Conservation (phyloP, 2,329 filamentous ascomycete species). For the Aschersonia sp. region DNA sequence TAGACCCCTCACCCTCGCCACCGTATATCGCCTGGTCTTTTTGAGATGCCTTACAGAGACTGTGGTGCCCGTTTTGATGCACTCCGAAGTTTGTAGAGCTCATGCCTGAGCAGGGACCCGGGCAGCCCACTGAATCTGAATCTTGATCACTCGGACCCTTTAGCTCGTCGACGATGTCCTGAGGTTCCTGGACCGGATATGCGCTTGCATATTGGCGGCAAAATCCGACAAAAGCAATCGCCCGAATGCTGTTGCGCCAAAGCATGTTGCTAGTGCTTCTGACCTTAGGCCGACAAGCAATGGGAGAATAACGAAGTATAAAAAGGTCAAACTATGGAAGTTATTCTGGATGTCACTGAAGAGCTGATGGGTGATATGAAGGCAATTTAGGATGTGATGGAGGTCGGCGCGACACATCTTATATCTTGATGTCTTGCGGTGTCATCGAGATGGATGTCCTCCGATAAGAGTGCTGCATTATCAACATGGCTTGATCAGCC, state of each 20-base stretch:
- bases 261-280: not conserved
- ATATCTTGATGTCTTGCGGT: not conserved
- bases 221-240: not conserved
- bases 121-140: not conserved
- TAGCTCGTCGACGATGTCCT: not conserved
- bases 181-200: not conserved
- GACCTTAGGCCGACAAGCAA: too few species aligned
- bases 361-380: too few species aligned
- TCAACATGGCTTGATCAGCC: not conserved
- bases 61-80: not conserved
- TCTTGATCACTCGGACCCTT: not conserved
- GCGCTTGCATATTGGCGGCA: not conserved
- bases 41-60: not conserved
- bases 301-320: too few species aligned
- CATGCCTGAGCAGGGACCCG: not conserved
- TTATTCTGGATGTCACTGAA: too few species aligned
- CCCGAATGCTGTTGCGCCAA: not conserved
- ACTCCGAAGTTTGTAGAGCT: too few species aligned
- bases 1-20: too few species aligned
- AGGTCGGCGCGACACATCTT: not conserved
- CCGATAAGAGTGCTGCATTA: not conserved
- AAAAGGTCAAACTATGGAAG: too few species aligned
- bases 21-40: not conserved
- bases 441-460: not conserved
- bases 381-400: not conserved